These are phyloP conservation scores for Ramaria rubella DNA, from an alignment of 768 basidiomycete genomes.

Conservation along the genomic window DNA sequence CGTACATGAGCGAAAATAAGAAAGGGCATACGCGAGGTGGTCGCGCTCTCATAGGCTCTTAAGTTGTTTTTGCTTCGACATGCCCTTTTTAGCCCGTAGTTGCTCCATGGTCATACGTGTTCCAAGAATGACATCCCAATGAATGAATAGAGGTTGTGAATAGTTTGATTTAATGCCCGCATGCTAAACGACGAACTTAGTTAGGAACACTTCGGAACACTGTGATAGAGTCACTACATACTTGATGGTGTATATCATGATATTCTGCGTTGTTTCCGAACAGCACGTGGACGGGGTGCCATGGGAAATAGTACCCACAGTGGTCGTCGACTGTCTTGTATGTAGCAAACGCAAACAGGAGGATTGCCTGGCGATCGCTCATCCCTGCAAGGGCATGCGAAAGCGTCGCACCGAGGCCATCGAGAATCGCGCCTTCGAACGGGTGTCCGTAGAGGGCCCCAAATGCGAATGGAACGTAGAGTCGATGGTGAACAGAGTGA, in stretches of 20 bases:
- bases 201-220: not conserved
- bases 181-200: slow-evolving; percentile 14
- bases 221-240: slow-evolving; percentile 12
- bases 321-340: slow-evolving; percentile 40
- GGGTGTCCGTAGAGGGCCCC: slow-evolving; percentile 49
- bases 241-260: slow-evolving; percentile 42
- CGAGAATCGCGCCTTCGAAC: slow-evolving; percentile 41
- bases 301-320: slow-evolving; percentile 37
- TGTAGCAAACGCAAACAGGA: slow-evolving; percentile 36
- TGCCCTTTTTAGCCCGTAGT: not conserved
- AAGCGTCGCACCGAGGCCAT: slow-evolving; percentile 34
- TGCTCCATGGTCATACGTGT: slow-evolving; percentile 22
- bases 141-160: slow-evolving; percentile 42
- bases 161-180: slow-evolving; percentile 44
- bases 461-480: slow-evolving; percentile 45
- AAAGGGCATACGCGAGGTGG: too few species aligned
- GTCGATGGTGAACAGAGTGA: slow-evolving; percentile 42
- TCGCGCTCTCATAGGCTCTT: too few species aligned
- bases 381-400: slow-evolving; percentile 33
- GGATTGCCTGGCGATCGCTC: slow-evolving; percentile 33
- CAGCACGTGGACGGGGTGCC: slow-evolving; percentile 40
- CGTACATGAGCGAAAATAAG: too few species aligned
- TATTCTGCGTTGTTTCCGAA: slow-evolving; percentile 44
- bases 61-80: not conserved
- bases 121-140: slow-evolving; percentile 38